Evolutionary conservation across 331 rosid genomes (phyloP), one percentile per base, ranked within the genome.

Genomic region (Rhamnella rubrinervis): DNA sequence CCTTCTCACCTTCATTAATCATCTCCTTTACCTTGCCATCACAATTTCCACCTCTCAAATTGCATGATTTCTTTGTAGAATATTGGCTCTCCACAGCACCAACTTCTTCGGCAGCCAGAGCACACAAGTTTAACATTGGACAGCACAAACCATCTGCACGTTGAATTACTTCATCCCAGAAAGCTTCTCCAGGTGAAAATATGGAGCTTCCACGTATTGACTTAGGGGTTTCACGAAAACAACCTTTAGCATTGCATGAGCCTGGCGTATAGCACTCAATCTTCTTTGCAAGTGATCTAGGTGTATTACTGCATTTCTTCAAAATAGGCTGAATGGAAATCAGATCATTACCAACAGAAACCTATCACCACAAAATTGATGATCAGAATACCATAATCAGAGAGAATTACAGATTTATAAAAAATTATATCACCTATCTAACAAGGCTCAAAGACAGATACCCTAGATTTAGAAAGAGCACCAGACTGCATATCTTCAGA

Each of bases 151-250:
- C 92, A 81, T 93, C 98, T 18, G 88, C 98, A 74, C 88, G 75
- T 80, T 87, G 91, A 72, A 93, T 91, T 49, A 95, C 98, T 80
- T 93, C 95, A 53, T 88, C 77, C 98, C 98, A 93, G 65, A 93
- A 93, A 63, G 91, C 90, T 76, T 91, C 97, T 70, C 97, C 98
- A 23, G 98, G 97, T 8, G 98, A 93, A 91, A 91, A 81, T 57
- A 82, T 68, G 25, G 97, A 93, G 81, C 92, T 88, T 58, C 98
- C 95, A n/a, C 72, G 76, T 47, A 66, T 77, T 21, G 98, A 88
- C 80, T 78, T 85, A 39, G 97, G 97, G 65, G 97, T 93, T 73
- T 77, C 86, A 66, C 59, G 71, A 71, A 71, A 56, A 61, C 74
- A 59, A 57, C 75, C 64, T 79, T 85, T 88, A 60, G 76, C 79